Evolutionary conservation across 208 protist species (phyloP).

Genomic region (Acanthamoeba polyphaga): DNA sequence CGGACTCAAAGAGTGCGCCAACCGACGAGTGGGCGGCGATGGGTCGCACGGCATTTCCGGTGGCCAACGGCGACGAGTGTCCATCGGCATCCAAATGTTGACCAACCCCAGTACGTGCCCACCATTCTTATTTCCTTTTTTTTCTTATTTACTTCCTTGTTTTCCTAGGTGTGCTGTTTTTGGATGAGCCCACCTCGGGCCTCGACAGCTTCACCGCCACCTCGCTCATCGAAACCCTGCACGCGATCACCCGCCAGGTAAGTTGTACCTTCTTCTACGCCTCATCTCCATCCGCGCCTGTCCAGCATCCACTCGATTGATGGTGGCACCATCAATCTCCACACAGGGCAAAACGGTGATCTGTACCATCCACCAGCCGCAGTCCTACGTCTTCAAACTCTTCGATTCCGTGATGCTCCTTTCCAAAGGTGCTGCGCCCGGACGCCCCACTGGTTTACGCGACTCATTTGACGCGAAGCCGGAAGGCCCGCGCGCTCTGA

Average conservation of each 20-base stretch:
- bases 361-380: slow-evolving; percentile 71
- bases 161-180: slow-evolving; percentile 73
- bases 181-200: slow-evolving; percentile 84
- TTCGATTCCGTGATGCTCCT: slow-evolving; percentile 90
- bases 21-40: background rate
- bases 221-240: slow-evolving; percentile 91
- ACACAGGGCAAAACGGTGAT: slow-evolving; percentile 44
- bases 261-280: too few relatives aligned
- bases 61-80: slow-evolving; percentile 82
- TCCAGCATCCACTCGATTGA: too few relatives aligned
- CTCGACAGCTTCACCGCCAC: slow-evolving; percentile 93
- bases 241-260: slow-evolving; percentile 86
- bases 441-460: background rate
- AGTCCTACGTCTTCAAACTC: slow-evolving; percentile 82
- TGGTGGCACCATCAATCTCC: too few relatives aligned
- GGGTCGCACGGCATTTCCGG: background rate
- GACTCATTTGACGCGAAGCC: too few relatives aligned
- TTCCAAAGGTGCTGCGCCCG: slow-evolving; percentile 26
- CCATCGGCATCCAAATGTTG: slow-evolving; percentile 79
- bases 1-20: slow-evolving; percentile 24
- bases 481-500: too few relatives aligned
- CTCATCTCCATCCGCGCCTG: too few relatives aligned
- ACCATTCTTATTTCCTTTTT: background rate
- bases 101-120: slow-evolving; percentile 26
- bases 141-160: background rate